Evolutionary conservation across 805 yeast species (phyloP).

Genomic region (Candida easanensis): DNA sequence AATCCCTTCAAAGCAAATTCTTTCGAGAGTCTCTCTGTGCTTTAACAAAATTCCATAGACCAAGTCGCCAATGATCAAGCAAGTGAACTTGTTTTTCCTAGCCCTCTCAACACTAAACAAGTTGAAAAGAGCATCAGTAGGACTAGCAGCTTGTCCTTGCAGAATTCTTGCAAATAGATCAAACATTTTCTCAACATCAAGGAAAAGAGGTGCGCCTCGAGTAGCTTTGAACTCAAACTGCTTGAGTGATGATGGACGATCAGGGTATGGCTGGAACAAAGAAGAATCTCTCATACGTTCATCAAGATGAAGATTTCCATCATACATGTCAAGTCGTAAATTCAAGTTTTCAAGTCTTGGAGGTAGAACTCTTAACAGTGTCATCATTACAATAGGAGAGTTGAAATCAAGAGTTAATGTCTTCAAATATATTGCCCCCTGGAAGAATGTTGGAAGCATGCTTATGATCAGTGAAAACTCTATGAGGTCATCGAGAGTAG

Average conservation of each 20-base stretch:
- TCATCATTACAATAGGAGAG: background rate
- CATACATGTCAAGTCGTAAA: background rate
- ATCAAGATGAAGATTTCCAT: background rate
- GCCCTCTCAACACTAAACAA: background rate
- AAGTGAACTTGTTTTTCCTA: background rate
- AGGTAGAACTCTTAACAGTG: background rate
- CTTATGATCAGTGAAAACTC: background rate
- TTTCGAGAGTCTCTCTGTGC: background rate
- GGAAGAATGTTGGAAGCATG: background rate
- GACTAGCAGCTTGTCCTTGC: background rate
- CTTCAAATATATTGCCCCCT: background rate
- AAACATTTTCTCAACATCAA: background rate
- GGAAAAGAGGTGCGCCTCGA: background rate
- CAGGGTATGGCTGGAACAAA: background rate
- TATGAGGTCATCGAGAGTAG: background rate
- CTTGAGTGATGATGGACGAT: background rate
- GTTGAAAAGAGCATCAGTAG: background rate
- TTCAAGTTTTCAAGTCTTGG: background rate
- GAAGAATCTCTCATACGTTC: background rate
- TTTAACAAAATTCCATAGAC: background rate
- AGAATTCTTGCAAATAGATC: background rate
- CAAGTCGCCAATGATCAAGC: background rate
- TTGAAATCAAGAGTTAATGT: background rate
- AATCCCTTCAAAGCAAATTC: background rate
- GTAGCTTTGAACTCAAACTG: slow-evolving; percentile 1